Evolutionary conservation across 371 early-diverging fungal genomes (phyloP).

Genomic region (Haplosporangium sp.): DNA sequence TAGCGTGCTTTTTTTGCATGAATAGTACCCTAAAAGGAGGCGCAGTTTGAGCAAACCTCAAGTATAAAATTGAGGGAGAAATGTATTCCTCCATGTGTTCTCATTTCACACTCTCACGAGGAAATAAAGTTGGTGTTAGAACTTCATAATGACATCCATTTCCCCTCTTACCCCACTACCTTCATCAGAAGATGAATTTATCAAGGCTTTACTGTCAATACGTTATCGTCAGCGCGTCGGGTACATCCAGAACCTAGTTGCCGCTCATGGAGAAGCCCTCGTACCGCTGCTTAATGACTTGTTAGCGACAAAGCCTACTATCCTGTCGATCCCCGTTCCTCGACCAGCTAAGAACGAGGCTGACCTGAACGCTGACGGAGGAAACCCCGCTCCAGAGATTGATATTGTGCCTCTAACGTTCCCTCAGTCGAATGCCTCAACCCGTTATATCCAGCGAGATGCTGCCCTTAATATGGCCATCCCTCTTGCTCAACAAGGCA

Average conservation of each 20-base stretch:
- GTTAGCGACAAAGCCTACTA: conserved; percentile 27
- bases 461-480: conserved; percentile 32
- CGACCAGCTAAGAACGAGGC: conserved; percentile 23
- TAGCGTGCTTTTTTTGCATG: no score
- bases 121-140: background rate
- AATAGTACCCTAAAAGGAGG: no score
- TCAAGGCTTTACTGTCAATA: conserved; percentile 9
- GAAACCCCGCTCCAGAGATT: conserved; percentile 38
- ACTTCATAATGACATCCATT: background rate
- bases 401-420: conserved; percentile 20
- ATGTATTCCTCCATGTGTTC: no score
- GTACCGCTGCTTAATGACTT: conserved; percentile 29
- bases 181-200: conserved; percentile 28
- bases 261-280: conserved; percentile 16
- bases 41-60: no score
- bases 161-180: conserved; percentile 14
- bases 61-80: no score
- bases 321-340: conserved; percentile 22
- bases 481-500: conserved; percentile 18
- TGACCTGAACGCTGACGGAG: conserved; percentile 44
- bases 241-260: conserved; percentile 19
- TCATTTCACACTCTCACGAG: background rate
- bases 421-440: conserved; percentile 44
- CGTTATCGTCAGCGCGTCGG: conserved; percentile 32
- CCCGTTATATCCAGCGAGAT: conserved; percentile 33